Evolutionary conservation across 208 protist species (phyloP), one percentile per base, ranked within the genome.

Genomic region (Acanthamoeba castellanii): DNA sequence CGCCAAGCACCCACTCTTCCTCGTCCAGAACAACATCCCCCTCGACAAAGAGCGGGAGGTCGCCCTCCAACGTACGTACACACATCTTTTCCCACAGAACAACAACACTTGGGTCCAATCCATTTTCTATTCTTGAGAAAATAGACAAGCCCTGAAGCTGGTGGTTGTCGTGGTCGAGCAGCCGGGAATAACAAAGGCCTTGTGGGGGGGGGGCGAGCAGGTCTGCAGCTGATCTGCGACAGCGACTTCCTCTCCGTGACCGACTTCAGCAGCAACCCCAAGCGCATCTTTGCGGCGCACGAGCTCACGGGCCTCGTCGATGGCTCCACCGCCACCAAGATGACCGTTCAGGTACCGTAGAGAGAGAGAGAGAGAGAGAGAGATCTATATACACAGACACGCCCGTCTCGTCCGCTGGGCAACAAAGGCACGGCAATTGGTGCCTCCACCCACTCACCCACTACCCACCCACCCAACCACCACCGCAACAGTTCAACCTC

Each of bases 321-420:
- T 70, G 87, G 92, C 59, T 95, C 95, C 66, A 95, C 96, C 42
- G 95, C 96, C 9, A 97, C 97, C 37, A 98, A 98, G 92, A 91
- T 98, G 16, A 97, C 96, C 45, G 96, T 97, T 30, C 95, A 95
- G n/a, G 45, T 93, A 45, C 20, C 20, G 11, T 61, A 42, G 37
- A 42, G 37, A 3, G 37, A 42, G 37, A 42, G 37, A 42, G 37
- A 3, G 37, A 3, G 37, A 3, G 37, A 42, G 37, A 42, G 37
- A 42, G n/a, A n/a, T n/a, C n/a, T n/a, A n/a, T n/a, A n/a, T n/a
- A n/a, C n/a, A n/a, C n/a, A n/a, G n/a, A n/a, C n/a, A n/a, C n/a
- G n/a, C n/a, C n/a, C n/a, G n/a, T n/a, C n/a, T n/a, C n/a, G n/a
- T n/a, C n/a, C n/a, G n/a, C n/a, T n/a, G n/a, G n/a, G n/a, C n/a